These are phyloP conservation scores for Cryphonectria naterciae DNA, from an alignment of 2,329 filamentous ascomycete species.

Conservation along the genomic window DNA sequence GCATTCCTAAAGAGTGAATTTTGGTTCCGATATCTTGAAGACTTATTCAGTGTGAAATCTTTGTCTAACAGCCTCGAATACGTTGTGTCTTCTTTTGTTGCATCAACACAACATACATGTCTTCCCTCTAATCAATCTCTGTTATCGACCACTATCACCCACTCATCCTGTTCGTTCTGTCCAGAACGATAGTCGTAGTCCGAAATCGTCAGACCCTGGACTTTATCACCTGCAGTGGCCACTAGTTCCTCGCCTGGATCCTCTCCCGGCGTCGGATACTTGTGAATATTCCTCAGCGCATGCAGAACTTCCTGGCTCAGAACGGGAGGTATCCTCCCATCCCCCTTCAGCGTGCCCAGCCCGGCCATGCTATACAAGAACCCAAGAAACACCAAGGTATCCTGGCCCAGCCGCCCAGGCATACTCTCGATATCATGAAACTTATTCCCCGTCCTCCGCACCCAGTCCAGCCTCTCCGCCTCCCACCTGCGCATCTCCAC, in stretches of 20 bases:
- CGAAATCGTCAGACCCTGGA: neutral
- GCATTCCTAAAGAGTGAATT: neutral
- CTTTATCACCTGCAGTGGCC: neutral
- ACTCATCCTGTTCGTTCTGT: neutral
- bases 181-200: neutral
- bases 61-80: neutral
- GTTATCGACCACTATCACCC: neutral
- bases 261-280: constrained; percentile 43
- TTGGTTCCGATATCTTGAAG: neutral
- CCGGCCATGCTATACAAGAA: constrained; percentile 54
- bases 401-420: constrained; percentile 40
- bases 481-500: constrained; percentile 53
- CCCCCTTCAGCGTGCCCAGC: constrained; percentile 50
- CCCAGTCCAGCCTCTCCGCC: constrained; percentile 39
- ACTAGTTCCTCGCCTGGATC: neutral
- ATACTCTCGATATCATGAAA: constrained; percentile 61
- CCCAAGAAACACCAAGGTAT: constrained; percentile 53
- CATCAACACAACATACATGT: neutral
- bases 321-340: constrained; percentile 51
- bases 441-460: constrained; percentile 39
- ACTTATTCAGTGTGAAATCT: no score
- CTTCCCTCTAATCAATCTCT: neutral
- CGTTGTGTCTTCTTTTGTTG: neutral
- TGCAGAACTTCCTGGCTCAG: constrained; percentile 48
- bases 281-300: constrained; percentile 52